phyloP scores from a whole-genome alignment of 176 grass and related monocot genomes.

The Triticum urartu region DNA sequence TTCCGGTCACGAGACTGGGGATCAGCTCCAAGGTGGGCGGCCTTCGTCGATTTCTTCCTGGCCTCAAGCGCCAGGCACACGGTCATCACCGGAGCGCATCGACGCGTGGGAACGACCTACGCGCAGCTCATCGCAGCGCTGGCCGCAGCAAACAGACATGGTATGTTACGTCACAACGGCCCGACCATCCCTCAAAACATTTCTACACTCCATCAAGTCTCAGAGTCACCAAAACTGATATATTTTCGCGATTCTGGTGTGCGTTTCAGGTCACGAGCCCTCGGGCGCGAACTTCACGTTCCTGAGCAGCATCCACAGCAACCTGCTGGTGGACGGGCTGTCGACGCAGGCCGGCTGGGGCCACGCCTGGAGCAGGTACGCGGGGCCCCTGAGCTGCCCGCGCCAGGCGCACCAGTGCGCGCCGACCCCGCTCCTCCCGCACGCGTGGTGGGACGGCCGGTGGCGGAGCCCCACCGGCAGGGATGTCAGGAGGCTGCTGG shows the following conservation, averaged over 20 bases:
- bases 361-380: slow-evolving; percentile 85
- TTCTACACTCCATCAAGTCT: background rate
- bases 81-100: slow-evolving; percentile 76
- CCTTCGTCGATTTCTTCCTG: slow-evolving; percentile 90
- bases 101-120: slow-evolving; percentile 73
- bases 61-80: slow-evolving; percentile 63
- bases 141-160: slow-evolving; percentile 59
- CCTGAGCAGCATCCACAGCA: slow-evolving; percentile 85
- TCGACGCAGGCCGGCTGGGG: slow-evolving; percentile 79
- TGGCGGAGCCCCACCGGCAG: slow-evolving; percentile 72
- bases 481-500: slow-evolving; percentile 48
- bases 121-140: slow-evolving; percentile 79
- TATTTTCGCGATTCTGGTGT: background rate
- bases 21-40: slow-evolving; percentile 78
- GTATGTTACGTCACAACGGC: slow-evolving; percentile 30
- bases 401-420: slow-evolving; percentile 69
- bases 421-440: slow-evolving; percentile 64
- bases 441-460: slow-evolving; percentile 73
- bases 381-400: slow-evolving; percentile 59
- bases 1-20: slow-evolving; percentile 86
- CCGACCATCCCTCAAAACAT: background rate
- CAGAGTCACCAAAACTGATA: background rate
- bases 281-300: slow-evolving; percentile 59
- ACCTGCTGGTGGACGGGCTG: slow-evolving; percentile 56
- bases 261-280: slow-evolving; percentile 32